Evolutionary conservation across 352 stramenopile genomes (phyloP).

Genomic region (Phytopythium oedochilum): DNA sequence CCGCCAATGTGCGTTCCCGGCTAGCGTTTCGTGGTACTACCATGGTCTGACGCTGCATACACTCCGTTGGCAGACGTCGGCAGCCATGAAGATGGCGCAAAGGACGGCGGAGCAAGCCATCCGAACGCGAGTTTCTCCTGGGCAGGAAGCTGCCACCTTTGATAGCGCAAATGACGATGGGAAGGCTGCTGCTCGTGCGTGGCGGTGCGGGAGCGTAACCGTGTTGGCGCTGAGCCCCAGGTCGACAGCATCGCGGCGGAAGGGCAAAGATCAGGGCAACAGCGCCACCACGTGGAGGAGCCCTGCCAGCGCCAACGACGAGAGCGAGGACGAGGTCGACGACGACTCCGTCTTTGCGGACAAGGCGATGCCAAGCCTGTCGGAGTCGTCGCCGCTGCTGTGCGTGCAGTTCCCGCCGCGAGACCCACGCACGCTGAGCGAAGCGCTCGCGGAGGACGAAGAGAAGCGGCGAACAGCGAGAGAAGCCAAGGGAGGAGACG

Average conservation of each 20-base stretch:
- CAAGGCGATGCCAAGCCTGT: not conserved
- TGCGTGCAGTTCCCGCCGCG: slow-evolving; percentile 22
- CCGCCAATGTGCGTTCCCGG: slow-evolving; percentile 25
- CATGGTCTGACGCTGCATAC: too few relatives aligned
- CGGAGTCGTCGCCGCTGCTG: slow-evolving; percentile 1
- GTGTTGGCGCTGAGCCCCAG: slow-evolving; percentile 20
- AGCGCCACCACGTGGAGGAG: not conserved
- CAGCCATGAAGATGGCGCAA: not conserved
- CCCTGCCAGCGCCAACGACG: not conserved
- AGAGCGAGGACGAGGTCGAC: not conserved
- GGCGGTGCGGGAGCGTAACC: slow-evolving; percentile 10
- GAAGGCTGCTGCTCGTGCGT: not conserved
- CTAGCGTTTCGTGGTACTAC: too few relatives aligned
- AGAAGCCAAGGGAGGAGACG: not conserved
- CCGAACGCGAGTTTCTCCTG: not conserved
- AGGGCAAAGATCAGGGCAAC: not conserved
- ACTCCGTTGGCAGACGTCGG: not conserved
- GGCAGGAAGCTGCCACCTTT: not conserved
- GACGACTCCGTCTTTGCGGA: not conserved
- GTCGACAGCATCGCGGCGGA: not conserved
- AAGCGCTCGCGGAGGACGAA: slow-evolving; percentile 28
- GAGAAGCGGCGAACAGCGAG: not conserved
- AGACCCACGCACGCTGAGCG: slow-evolving; percentile 16
- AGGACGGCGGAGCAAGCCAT: not conserved
- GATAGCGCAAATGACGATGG: not conserved